Percentiles rank a stretch among this genome's conserved stretches.
These are phyloP conservation scores for Arabidopsis suecica DNA, from an alignment of 345 rosid genomes.

Conservation along the genomic window DNA sequence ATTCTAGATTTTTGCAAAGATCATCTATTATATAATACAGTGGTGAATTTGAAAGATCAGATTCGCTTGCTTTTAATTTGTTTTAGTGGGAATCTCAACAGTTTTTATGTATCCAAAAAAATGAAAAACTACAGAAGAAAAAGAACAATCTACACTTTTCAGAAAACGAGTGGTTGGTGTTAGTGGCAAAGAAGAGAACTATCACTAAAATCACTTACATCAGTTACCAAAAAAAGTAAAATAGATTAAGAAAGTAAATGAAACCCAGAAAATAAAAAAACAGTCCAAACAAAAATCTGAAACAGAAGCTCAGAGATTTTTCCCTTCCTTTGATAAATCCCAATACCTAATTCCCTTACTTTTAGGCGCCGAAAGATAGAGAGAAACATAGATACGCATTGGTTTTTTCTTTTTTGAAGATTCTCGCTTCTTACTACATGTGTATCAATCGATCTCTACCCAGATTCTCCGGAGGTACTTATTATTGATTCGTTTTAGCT, in stretches of 20 bases:
- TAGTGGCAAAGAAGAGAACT: slow-evolving; percentile 26
- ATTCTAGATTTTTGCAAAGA: not conserved
- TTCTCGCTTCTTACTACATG: slow-evolving; percentile 30
- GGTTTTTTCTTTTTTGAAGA: not conserved
- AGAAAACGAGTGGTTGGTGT: slow-evolving; percentile 40
- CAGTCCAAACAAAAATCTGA: slow-evolving; percentile 2
- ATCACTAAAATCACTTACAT: slow-evolving; percentile 30
- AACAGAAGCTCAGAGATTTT: slow-evolving; percentile 30
- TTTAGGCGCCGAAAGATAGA: slow-evolving; percentile 28
- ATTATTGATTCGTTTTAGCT: not conserved
- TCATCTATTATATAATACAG: not conserved
- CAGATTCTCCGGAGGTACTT: slow-evolving; percentile 40
- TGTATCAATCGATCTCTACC: slow-evolving; percentile 36
- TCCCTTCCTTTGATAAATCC: slow-evolving; percentile 40
- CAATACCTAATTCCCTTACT: slow-evolving; percentile 24
- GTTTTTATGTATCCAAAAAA: not conserved
- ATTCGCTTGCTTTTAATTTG: slow-evolving; percentile 16
- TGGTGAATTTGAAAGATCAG: not conserved
- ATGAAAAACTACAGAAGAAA: not conserved
- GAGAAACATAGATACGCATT: slow-evolving; percentile 31
- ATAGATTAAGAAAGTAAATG: not conserved
- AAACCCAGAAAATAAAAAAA: slow-evolving; percentile 1
- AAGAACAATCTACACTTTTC: slow-evolving; percentile 32
- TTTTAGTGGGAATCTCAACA: slow-evolving; percentile 31
- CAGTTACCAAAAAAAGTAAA: not conserved